A percentile compares a stretch with the other conserved stretches of the same genome.
These are phyloP conservation scores for Goffeauzyma gilvescens DNA, from an alignment of 768 basidiomycete genomes.

Conservation along the genomic window DNA sequence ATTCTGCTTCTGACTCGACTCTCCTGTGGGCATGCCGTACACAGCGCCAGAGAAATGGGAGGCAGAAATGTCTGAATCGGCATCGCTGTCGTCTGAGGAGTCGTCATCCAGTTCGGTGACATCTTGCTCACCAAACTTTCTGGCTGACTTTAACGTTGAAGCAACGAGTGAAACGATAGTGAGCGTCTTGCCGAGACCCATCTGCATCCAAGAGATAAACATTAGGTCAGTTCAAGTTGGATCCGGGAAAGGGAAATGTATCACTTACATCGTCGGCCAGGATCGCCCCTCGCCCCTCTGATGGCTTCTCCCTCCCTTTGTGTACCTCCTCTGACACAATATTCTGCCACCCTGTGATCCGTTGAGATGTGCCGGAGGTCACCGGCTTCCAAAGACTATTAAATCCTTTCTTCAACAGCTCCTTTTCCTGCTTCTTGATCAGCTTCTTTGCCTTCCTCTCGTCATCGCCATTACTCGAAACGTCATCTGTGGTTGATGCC, in stretches of 20 bases:
- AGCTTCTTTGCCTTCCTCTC: slow-evolving; percentile 2
- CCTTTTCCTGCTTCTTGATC: slow-evolving; percentile 36
- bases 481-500: neutral
- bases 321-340: slow-evolving; percentile 57
- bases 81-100: slow-evolving; percentile 4
- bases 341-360: slow-evolving; percentile 46
- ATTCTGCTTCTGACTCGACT: too few species aligned
- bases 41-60: slow-evolving; percentile 58
- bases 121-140: slow-evolving; percentile 44
- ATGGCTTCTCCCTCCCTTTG: slow-evolving; percentile 32
- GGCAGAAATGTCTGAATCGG: slow-evolving; percentile 21
- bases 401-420: slow-evolving; percentile 15
- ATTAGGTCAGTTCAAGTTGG: slow-evolving; percentile 4
- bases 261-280: slow-evolving; percentile 86
- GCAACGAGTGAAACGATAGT: slow-evolving; percentile 86
- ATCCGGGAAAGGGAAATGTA: too few species aligned
- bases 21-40: slow-evolving; percentile 55
- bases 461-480: slow-evolving; percentile 1
- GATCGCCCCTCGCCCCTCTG: slow-evolving; percentile 59
- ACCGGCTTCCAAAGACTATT: slow-evolving; percentile 36
- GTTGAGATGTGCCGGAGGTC: slow-evolving; percentile 27
- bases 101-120: slow-evolving; percentile 22
- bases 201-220: slow-evolving; percentile 39
- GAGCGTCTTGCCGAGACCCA: slow-evolving; percentile 96
- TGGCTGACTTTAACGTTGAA: slow-evolving; percentile 55